Evolutionary conservation across 164 flowering plant species (phyloP).

Genomic region (Amborella trichopoda): DNA sequence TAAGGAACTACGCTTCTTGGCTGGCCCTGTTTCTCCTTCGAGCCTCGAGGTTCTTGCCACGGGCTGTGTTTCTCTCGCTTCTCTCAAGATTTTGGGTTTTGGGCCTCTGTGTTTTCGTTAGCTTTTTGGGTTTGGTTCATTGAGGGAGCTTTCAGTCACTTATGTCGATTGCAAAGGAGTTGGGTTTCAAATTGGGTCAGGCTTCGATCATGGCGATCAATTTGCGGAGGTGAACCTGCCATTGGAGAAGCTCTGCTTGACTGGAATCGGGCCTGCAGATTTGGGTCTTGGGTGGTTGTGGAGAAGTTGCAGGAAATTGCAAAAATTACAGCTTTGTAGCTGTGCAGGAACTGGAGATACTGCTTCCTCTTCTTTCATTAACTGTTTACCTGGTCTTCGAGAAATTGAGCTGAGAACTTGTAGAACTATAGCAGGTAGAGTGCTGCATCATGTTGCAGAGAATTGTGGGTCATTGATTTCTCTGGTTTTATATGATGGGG

Average conservation of each 20-base stretch:
- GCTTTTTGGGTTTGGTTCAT: slow-evolving; percentile 27
- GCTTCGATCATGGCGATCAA: not conserved
- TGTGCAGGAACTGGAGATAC: slow-evolving; percentile 52
- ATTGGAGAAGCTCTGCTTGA: slow-evolving; percentile 39
- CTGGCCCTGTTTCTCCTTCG: slow-evolving; percentile 26
- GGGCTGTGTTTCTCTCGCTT: slow-evolving; percentile 26
- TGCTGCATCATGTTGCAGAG: slow-evolving; percentile 39
- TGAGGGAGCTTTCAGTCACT: slow-evolving; percentile 25
- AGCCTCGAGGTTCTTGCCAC: slow-evolving; percentile 28
- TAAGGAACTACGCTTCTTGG: slow-evolving; percentile 26
- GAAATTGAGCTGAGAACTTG: slow-evolving; percentile 60
- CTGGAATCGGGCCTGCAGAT: slow-evolving; percentile 40
- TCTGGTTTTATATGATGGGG: slow-evolving; percentile 64
- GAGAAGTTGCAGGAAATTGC: slow-evolving; percentile 44
- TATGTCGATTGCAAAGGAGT: not conserved
- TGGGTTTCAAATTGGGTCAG: not conserved
- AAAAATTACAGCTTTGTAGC: slow-evolving; percentile 30
- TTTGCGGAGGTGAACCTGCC: slow-evolving; percentile 18
- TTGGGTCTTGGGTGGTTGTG: slow-evolving; percentile 47
- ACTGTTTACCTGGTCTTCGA: slow-evolving; percentile 24
- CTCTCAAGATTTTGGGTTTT: slow-evolving; percentile 27
- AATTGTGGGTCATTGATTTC: slow-evolving; percentile 33
- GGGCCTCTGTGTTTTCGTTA: slow-evolving; percentile 36
- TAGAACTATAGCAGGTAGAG: slow-evolving; percentile 40
- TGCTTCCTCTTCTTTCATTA: slow-evolving; percentile 21